phyloP scores from a whole-genome alignment of 805 yeast species.

The Saturnispora hagleri region DNA sequence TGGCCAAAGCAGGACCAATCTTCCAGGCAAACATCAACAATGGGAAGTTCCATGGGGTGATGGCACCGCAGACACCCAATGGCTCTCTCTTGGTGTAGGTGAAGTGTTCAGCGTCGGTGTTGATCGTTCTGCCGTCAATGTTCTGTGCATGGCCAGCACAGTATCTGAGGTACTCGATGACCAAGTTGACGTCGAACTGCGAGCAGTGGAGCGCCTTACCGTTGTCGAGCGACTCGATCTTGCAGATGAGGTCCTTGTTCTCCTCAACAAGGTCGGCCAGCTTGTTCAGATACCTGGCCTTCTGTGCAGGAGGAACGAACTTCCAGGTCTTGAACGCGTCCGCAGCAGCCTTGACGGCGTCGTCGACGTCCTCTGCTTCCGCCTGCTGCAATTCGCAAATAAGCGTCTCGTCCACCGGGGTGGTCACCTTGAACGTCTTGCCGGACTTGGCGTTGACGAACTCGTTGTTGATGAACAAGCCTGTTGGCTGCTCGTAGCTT shows the following conservation, averaged over 20 bases:
- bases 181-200: constrained; percentile 57
- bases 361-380: constrained; percentile 53
- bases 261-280: constrained; percentile 64
- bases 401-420: constrained; percentile 46
- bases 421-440: constrained; percentile 42
- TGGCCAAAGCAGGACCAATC: constrained; percentile 67
- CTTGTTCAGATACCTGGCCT: constrained; percentile 45
- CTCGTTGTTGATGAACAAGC: constrained; percentile 50
- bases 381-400: constrained; percentile 46
- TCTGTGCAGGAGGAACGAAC: constrained; percentile 43
- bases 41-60: constrained; percentile 84
- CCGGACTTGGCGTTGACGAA: constrained; percentile 40
- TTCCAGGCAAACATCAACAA: constrained; percentile 74
- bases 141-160: constrained; percentile 71
- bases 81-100: constrained; percentile 66
- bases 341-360: constrained; percentile 60
- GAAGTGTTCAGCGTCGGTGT: constrained; percentile 55
- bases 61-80: constrained; percentile 75
- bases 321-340: constrained; percentile 58
- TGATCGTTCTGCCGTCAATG: constrained; percentile 52
- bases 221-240: constrained; percentile 66
- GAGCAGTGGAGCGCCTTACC: constrained; percentile 67
- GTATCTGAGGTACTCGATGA: constrained; percentile 56
- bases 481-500: constrained; percentile 49
- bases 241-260: constrained; percentile 52